phyloP scores from a whole-genome alignment of 495 filamentous ascomycete genomes.

The Emericellopsis terricola region DNA sequence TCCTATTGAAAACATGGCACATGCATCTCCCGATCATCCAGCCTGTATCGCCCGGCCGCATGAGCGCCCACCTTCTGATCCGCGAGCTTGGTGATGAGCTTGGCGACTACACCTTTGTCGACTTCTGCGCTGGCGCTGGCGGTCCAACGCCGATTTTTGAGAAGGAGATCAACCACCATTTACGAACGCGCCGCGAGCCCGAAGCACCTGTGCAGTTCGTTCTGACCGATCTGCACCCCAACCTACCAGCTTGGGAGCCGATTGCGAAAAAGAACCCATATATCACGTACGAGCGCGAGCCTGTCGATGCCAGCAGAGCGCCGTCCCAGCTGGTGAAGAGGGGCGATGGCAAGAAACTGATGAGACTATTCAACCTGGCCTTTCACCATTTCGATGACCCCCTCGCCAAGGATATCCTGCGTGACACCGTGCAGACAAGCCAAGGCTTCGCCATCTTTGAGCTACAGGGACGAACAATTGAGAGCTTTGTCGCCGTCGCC shows the following conservation, averaged over 20 bases:
- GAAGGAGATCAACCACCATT: slow-evolving; percentile 28
- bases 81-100: slow-evolving; percentile 18
- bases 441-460: slow-evolving; percentile 61
- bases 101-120: slow-evolving; percentile 38
- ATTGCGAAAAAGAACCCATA: slow-evolving; percentile 27
- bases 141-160: slow-evolving; percentile 50
- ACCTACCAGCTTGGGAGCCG: slow-evolving; percentile 39
- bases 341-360: slow-evolving; percentile 27
- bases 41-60: slow-evolving; percentile 21
- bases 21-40: slow-evolving; percentile 28
- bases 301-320: slow-evolving; percentile 44
- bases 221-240: slow-evolving; percentile 52
- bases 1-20: slow-evolving; percentile 30
- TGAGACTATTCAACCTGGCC: slow-evolving; percentile 51
- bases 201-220: slow-evolving; percentile 44
- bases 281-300: slow-evolving; percentile 33
- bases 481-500: slow-evolving; percentile 33
- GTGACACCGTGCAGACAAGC: slow-evolving; percentile 40
- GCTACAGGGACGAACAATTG: slow-evolving; percentile 41
- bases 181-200: slow-evolving; percentile 7
- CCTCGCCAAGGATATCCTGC: slow-evolving; percentile 36
- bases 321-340: slow-evolving; percentile 22
- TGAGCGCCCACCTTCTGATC: slow-evolving; percentile 29
- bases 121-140: slow-evolving; percentile 59
- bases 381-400: slow-evolving; percentile 63